Evolutionary conservation across 805 yeast genomes (phyloP).

Genomic region (Monosporozyma yasuniensis): DNA sequence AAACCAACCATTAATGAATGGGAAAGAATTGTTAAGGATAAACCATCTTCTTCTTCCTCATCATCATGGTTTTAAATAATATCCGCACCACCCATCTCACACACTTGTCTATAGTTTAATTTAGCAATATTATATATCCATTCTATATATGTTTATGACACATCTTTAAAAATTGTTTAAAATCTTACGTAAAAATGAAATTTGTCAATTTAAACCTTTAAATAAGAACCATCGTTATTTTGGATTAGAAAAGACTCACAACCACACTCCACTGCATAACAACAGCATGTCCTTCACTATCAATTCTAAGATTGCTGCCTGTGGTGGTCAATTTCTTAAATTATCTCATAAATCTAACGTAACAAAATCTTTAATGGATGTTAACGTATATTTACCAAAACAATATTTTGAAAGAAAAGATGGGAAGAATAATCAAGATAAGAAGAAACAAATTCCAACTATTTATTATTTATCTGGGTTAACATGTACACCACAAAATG

Average conservation of each 20-base stretch:
- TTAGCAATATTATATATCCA: neutral
- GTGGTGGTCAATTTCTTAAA: constrained; percentile 71
- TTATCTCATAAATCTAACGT: constrained; percentile 59
- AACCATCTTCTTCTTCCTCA: neutral
- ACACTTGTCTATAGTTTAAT: neutral
- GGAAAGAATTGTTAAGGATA: constrained; percentile 11
- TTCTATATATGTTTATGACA: neutral
- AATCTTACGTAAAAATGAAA: neutral
- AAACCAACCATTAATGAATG: constrained; percentile 28
- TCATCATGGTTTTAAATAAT: constrained; percentile 5
- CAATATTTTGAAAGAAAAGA: constrained; percentile 27
- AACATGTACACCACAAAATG: constrained; percentile 90
- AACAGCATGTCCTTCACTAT: constrained; percentile 34
- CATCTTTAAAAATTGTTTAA: neutral
- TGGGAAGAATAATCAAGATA: constrained; percentile 4
- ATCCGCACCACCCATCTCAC: neutral
- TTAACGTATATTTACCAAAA: constrained; percentile 75
- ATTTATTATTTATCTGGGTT: constrained; percentile 77
- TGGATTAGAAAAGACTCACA: neutral
- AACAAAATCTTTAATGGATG: constrained; percentile 68
- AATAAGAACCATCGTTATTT: neutral
- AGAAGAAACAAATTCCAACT: constrained; percentile 45
- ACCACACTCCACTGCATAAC: neutral
- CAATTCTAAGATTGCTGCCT: constrained; percentile 45
- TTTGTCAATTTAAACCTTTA: neutral